Conservation (phyloP, 208 protist genomes). For the Tritrichomonas musculus region DNA sequence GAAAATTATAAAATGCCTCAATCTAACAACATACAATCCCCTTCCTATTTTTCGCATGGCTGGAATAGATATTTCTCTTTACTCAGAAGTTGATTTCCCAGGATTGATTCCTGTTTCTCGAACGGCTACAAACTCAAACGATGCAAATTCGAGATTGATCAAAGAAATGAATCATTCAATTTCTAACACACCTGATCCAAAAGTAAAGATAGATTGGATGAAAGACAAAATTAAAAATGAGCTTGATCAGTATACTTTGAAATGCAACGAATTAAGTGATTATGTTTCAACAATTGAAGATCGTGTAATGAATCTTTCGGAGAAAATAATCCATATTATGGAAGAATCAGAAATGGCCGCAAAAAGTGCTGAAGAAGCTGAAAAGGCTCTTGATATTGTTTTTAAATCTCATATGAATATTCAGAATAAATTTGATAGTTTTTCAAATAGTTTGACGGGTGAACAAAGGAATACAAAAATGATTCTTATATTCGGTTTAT, state of each 20-base stretch:
- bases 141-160: not conserved
- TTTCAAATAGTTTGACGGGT: no score
- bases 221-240: not conserved
- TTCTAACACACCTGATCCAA: not conserved
- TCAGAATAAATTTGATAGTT: not conserved
- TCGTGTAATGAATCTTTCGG: not conserved
- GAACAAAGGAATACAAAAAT: no score
- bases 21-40: not conserved
- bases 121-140: not conserved
- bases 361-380: not conserved
- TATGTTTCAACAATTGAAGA: not conserved
- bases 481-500: no score
- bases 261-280: not conserved
- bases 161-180: not conserved
- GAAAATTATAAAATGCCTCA: not conserved
- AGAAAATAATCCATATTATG: not conserved
- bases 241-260: not conserved
- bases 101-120: not conserved
- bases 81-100: not conserved
- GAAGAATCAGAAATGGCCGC: not conserved
- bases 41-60: not conserved
- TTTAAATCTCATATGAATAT: not conserved
- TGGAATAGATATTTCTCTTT: not conserved
- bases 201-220: not conserved
- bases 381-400: not conserved